Evolutionary conservation across 495 filamentous ascomycete species (phyloP).

Genomic region (Schizothecium vesticola): DNA sequence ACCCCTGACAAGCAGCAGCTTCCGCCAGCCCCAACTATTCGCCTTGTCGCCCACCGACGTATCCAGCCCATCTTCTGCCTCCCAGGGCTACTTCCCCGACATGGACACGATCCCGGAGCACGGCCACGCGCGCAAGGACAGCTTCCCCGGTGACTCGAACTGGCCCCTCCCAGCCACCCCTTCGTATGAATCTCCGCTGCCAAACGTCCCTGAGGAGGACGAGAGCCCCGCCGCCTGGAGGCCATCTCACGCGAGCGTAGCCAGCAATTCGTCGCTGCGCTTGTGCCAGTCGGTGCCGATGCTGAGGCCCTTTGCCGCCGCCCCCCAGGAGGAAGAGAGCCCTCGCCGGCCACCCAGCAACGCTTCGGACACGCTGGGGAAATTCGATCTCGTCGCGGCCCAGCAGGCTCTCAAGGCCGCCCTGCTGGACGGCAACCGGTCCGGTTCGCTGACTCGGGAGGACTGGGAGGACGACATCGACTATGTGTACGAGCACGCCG

Average conservation of each 20-base stretch:
- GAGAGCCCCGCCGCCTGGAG: slow-evolving; percentile 39
- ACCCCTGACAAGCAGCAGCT: slow-evolving; percentile 34
- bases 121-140: slow-evolving; percentile 31
- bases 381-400: slow-evolving; percentile 32
- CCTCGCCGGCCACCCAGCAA: slow-evolving; percentile 36
- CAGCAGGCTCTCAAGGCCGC: slow-evolving; percentile 28
- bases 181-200: slow-evolving; percentile 43
- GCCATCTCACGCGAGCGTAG: slow-evolving; percentile 34
- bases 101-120: slow-evolving; percentile 29
- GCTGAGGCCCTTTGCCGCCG: slow-evolving; percentile 34
- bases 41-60: slow-evolving; percentile 19
- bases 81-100: slow-evolving; percentile 27
- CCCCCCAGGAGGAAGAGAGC: slow-evolving; percentile 18
- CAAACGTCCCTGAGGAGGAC: slow-evolving; percentile 72
- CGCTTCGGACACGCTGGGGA: slow-evolving; percentile 41
- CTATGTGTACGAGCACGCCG: slow-evolving; percentile 87
- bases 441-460: slow-evolving; percentile 41
- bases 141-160: slow-evolving; percentile 46
- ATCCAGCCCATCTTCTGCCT: slow-evolving; percentile 23
- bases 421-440: slow-evolving; percentile 28
- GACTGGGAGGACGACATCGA: slow-evolving; percentile 95
- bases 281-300: slow-evolving; percentile 45
- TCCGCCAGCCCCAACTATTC: slow-evolving; percentile 37
- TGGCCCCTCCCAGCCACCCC: slow-evolving; percentile 42
- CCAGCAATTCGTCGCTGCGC: slow-evolving; percentile 41